These are phyloP conservation scores for Diaporthe aspalathi DNA, from an alignment of 2,329 filamentous ascomycete genomes.

Conservation along the genomic window DNA sequence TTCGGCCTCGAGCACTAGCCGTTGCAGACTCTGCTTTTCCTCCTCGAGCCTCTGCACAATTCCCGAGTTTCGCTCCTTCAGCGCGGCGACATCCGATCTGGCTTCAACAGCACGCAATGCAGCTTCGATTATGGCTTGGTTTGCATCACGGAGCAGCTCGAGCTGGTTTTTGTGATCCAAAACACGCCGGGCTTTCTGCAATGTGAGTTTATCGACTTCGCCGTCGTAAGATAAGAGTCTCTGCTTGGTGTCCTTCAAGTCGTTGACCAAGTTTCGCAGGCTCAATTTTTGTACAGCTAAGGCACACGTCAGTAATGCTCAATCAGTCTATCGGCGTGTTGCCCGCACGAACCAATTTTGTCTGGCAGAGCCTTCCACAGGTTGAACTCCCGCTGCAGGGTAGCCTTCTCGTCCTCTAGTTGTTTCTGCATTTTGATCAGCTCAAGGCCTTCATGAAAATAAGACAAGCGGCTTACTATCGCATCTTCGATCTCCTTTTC, in stretches of 20 bases:
- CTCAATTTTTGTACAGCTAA: conserved; percentile 51
- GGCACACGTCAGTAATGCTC: conserved; percentile 27
- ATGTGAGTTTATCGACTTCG: conserved; percentile 64
- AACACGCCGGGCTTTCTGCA: conserved; percentile 67
- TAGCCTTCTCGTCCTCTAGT: conserved; percentile 72
- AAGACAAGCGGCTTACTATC: conserved; percentile 51
- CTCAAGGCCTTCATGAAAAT: neutral
- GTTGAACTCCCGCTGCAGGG: conserved; percentile 73
- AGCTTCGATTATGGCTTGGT: conserved; percentile 74
- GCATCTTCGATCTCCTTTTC: conserved; percentile 52
- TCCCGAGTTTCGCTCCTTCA: conserved; percentile 73
- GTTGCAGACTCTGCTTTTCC: conserved; percentile 54
- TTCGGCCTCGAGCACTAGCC: conserved; percentile 51
- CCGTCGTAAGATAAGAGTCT: conserved; percentile 63
- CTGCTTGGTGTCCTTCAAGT: conserved; percentile 52
- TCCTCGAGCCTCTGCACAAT: conserved; percentile 65
- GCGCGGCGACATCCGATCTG: conserved; percentile 77
- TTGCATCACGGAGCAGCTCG: conserved; percentile 68
- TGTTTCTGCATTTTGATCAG: conserved; percentile 52
- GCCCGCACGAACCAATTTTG: conserved; percentile 67
- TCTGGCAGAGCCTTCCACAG: conserved; percentile 75
- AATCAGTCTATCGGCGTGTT: neutral
- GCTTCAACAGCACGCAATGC: conserved; percentile 83
- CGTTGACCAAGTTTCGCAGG: conserved; percentile 50
- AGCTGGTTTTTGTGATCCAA: conserved; percentile 69